A percentile compares a stretch with the other conserved stretches of the same genome.
Evolutionary conservation across 805 yeast genomes (phyloP).

Genomic region (Saccharomycopsis fermentans): DNA sequence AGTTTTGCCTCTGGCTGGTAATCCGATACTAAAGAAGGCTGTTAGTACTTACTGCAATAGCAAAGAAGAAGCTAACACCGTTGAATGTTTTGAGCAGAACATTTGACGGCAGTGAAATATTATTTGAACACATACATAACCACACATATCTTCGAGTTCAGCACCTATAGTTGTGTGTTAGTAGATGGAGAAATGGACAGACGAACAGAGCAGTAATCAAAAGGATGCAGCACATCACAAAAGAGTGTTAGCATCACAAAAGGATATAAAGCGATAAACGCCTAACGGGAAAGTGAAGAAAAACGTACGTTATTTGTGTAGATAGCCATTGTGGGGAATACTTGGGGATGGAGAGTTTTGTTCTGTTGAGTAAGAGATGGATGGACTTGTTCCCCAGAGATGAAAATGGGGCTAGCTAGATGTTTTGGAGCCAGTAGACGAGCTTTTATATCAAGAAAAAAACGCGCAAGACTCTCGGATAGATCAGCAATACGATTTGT

Average conservation of each 20-base stretch:
- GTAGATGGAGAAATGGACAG: not conserved
- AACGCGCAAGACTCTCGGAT: no score
- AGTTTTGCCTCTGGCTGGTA: constrained; percentile 92
- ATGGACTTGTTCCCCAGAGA: no score
- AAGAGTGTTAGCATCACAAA: no score
- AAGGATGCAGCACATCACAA: no score
- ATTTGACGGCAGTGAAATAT: not conserved
- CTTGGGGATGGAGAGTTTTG: not conserved
- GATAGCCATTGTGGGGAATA: not conserved
- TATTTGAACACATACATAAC: constrained; percentile 10
- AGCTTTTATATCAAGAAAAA: not conserved
- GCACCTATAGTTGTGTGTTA: constrained; percentile 8
- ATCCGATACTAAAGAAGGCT: constrained; percentile 35
- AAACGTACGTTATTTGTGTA: constrained; percentile 10
- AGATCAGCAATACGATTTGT: no score
- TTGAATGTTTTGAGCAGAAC: not conserved
- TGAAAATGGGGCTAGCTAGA: no score
- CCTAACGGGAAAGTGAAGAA: not conserved
- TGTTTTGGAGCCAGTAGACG: no score
- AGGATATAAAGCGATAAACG: not conserved
- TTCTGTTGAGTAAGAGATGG: not conserved
- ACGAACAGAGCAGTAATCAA: not conserved
- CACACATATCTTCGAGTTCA: constrained; percentile 18
- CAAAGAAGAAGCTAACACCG: no score
- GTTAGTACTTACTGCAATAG: not conserved